Evolutionary conservation across 768 basidiomycete genomes (phyloP).

Genomic region (Mycena maculata): DNA sequence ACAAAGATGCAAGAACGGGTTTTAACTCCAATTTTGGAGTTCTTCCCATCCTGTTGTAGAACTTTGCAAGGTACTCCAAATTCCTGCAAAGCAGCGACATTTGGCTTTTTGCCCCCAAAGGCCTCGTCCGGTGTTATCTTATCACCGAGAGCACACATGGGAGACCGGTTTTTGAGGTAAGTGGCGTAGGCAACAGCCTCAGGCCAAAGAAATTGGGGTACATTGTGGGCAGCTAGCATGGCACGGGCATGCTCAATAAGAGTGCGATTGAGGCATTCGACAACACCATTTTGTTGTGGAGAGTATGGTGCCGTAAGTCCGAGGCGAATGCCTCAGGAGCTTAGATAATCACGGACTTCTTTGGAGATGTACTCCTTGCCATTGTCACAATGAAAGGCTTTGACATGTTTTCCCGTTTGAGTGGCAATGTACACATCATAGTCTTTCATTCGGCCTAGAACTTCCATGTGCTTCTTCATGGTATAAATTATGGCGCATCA

Average conservation of each 20-base stretch:
- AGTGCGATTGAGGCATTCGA: slow-evolving; percentile 41
- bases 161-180: slow-evolving; percentile 39
- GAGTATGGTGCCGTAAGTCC: slow-evolving; percentile 22
- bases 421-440: slow-evolving; percentile 5
- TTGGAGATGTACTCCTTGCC: slow-evolving; percentile 9
- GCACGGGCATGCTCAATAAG: slow-evolving; percentile 37
- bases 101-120: slow-evolving; percentile 30
- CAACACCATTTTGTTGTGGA: slow-evolving; percentile 45
- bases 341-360: slow-evolving; percentile 25
- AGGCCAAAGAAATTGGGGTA: slow-evolving; percentile 33
- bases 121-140: slow-evolving; percentile 32
- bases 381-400: slow-evolving; percentile 13
- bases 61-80: slow-evolving; percentile 17
- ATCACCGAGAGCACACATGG: slow-evolving; percentile 18
- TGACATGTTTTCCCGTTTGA: background rate
- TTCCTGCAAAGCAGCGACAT: slow-evolving; percentile 24
- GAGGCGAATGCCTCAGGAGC: slow-evolving; percentile 34
- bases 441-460: background rate
- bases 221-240: slow-evolving; percentile 32
- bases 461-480: slow-evolving; percentile 7
- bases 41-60: slow-evolving; percentile 7
- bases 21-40: slow-evolving; percentile 11
- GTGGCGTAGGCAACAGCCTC: slow-evolving; percentile 35
- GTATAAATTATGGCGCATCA: slow-evolving; percentile 6
- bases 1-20: slow-evolving; percentile 19